phyloP scores from a whole-genome alignment of 2,329 filamentous ascomycete species.

The Neoscytalidium dimidiatum region DNA sequence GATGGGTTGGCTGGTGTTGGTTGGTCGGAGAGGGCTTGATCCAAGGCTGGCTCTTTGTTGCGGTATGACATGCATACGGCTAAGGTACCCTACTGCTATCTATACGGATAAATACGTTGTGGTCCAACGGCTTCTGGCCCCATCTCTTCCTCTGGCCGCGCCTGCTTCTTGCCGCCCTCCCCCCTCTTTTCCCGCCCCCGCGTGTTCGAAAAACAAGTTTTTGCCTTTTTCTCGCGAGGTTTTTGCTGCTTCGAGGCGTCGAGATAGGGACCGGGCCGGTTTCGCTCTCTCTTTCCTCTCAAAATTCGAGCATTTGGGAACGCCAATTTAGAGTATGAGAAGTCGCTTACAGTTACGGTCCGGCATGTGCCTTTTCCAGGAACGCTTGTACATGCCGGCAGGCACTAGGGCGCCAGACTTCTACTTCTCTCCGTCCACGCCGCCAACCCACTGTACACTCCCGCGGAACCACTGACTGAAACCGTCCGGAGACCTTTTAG shows the following conservation, averaged over 20 bases:
- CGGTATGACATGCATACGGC: slow-evolving; percentile 3
- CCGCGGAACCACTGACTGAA: background rate
- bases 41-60: background rate
- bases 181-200: too few relatives aligned
- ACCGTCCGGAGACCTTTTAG: too few relatives aligned
- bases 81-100: background rate
- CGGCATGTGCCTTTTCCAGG: background rate
- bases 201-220: too few relatives aligned
- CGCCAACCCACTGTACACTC: background rate
- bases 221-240: background rate
- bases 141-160: background rate
- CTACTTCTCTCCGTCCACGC: background rate
- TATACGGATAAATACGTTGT: background rate
- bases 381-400: too few relatives aligned
- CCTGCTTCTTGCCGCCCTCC: background rate
- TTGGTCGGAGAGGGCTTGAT: background rate
- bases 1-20: background rate
- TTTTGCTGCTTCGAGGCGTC: background rate
- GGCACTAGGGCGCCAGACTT: background rate
- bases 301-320: background rate
- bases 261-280: background rate
- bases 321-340: background rate
- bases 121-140: background rate
- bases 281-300: background rate
- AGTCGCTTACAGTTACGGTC: too few relatives aligned